Evolutionary conservation across 164 flowering plant genomes (phyloP), one percentile per base, ranked within the genome.

Genomic region (Malania oleifera): DNA sequence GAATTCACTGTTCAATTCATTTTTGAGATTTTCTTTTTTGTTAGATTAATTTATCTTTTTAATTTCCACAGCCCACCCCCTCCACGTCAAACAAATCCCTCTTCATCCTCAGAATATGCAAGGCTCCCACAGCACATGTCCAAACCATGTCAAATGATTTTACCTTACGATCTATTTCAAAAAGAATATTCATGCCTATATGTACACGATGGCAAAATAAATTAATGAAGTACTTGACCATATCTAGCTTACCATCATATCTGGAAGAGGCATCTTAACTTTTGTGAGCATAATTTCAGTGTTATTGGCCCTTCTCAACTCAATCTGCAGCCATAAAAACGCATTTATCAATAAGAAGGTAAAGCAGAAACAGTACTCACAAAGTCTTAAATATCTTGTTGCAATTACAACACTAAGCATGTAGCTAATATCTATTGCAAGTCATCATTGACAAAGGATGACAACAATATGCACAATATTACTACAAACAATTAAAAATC

Each of bases 231-330:
- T n/a, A n/a, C n/a, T n/a, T 31, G 6, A 4, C 7, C 2, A 51
- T 41, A 43, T 37, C 12, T 27, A 65, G 29, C 86, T 73, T 77
- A 89, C 96, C 96, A 85, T 82, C 86, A 89, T 79, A 67, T 89
- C 96, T 61, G 87, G 59, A 49, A 87, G 79, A 22, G 91, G 89
- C 88, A 89, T 85, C 82, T 89, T 89, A 59, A 89, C 88, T 70
- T 89, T 89, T 34, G 96, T 83, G 65, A 89, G 95, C 96, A 87
- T 89, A 46, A 89, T 89, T 73, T 89, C 96, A 57, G 84, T 80
- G 67, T 89, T 89, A 62, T 89, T 69, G 27, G 89, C 95, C 61
- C 96, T 78, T 62, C 96, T 83, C 52, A 81, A 67, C 43, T 89
- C 96, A 78, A 89, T 63, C 96, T 89, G 52, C 61, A 73, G 54